Base-by-base conservation (phyloP, 352 stramenopile genomes). In the Blastocystis sp. region DNA sequence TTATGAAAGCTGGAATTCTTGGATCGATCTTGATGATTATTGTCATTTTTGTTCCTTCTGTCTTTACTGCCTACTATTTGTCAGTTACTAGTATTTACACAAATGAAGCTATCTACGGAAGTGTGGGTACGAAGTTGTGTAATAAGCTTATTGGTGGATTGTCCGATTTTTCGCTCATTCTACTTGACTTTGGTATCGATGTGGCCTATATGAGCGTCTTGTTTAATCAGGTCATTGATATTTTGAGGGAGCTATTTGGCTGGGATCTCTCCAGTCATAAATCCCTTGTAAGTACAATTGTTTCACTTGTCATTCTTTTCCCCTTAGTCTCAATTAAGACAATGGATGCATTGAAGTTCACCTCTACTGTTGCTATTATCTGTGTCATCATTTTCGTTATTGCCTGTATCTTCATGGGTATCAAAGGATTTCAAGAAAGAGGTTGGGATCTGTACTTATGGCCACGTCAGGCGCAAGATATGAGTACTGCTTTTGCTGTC, bases 171-270 rank as follows among this genome's bases (percentile, higher is more conserved):
- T 66, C 71, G 21, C 49, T 65, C 6, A n/a, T 63, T 43, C 51
- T 83, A 2, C 71, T 83, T 16, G 46, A 83, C n/a, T 83, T 83
- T 29, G 71, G 71, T 65, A 83, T 83, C 29, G 71, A 83, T 43
- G 21, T 83, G 37, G 71, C 71, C 1, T 83, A 83, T 56, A 83
- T 83, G 71, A 83, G 46, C 43, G 71, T 83, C 11, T 49, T 83
- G 16, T 83, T 83, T 49, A 35, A 65, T 32, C 71, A 83, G 51
- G 39, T 83, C 19, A 54, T 83, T 11, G 71, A 65, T 83, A 83
- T 83, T 27, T 32, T 51, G 14, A 37, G 7, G 2, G 71, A 83
- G 54, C 21, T 83, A 6, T 83, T 83, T 56, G 24, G 24, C 46
- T 1, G 63, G 0, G 7, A 16, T 46, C n/a, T 83, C 16, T 63